Evolutionary conservation across 169 alveolate genomes (phyloP), one percentile per base, ranked within the genome.

Genomic region (Amoebophrya sp.): DNA sequence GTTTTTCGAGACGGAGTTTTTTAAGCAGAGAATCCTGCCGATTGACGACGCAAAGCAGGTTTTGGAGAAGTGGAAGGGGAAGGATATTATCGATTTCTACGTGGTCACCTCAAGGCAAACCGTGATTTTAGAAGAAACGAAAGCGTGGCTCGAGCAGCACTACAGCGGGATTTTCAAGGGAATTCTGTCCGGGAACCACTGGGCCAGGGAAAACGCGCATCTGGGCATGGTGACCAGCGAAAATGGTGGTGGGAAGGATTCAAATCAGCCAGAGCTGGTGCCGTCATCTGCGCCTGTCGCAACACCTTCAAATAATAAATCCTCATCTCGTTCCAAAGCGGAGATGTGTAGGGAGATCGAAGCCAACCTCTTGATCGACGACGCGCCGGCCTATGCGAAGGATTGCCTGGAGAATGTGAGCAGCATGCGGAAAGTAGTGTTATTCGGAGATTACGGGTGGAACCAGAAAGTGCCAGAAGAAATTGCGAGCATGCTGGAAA

Each of bases 291-390:
- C n/a, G n/a, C n/a, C n/a, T n/a, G n/a, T n/a, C n/a, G n/a, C n/a
- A n/a, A n/a, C n/a, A n/a, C n/a, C n/a, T n/a, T n/a, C n/a, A n/a
- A n/a, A n/a, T n/a, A n/a, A n/a, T n/a, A n/a, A n/a, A n/a, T n/a
- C n/a, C n/a, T n/a, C n/a, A n/a, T 2, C 32, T 7, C 23, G 89
- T 3, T n/a, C 40, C 39, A 77, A 77, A 23, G 89, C 89, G 2
- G 89, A 77, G 35, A 25, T 77, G 89, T 77, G 89, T 77, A 12
- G 89, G 23, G 89, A 77, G 35, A 25, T 77, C 32, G 40, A n/a
- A 3, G 89, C 89, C 89, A 25, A 77, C 40, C 33, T 77, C 33
- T 23, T 77, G 40, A 77, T 77, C 89, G 89, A 77, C 89, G 89
- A 77, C 89, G 10, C 32, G 39, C 89, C 89, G 18, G 3, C 32